These are phyloP conservation scores for Hypoxylon trugodes DNA, from an alignment of 495 filamentous ascomycete genomes.

Conservation along the genomic window DNA sequence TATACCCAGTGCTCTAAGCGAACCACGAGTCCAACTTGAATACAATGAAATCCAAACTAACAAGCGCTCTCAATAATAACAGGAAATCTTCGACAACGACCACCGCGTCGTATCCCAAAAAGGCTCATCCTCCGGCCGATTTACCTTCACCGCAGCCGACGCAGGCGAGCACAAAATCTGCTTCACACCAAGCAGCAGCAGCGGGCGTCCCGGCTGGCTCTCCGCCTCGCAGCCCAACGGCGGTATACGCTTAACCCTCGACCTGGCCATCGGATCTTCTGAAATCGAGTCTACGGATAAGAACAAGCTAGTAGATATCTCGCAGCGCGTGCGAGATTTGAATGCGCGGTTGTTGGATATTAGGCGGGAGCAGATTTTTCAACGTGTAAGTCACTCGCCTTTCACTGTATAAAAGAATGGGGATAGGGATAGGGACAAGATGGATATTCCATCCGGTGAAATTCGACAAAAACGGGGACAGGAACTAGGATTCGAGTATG, in stretches of 20 bases:
- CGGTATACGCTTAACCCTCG: constrained; percentile 82
- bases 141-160: constrained; percentile 96
- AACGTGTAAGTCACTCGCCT: constrained; percentile 71
- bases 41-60: background rate
- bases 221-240: constrained; percentile 68
- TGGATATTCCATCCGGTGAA: too few relatives aligned
- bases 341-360: constrained; percentile 91
- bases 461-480: background rate
- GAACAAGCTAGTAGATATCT: constrained; percentile 90
- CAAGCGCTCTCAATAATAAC: background rate
- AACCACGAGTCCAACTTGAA: too few relatives aligned
- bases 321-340: constrained; percentile 87
- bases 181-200: constrained; percentile 78
- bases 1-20: constrained; percentile 6
- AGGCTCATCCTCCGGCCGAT: constrained; percentile 77
- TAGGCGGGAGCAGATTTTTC: constrained; percentile 92
- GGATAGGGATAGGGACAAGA: background rate
- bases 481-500: background rate
- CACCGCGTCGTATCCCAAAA: constrained; percentile 92
- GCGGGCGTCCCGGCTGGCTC: constrained; percentile 72
- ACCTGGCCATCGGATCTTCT: constrained; percentile 94
- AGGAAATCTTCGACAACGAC: constrained; percentile 97
- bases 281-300: constrained; percentile 95
- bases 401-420: background rate
- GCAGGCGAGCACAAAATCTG: constrained; percentile 94